These are phyloP conservation scores for Carex myosuroides DNA, from an alignment of 176 grass and related monocot species.

Conservation along the genomic window DNA sequence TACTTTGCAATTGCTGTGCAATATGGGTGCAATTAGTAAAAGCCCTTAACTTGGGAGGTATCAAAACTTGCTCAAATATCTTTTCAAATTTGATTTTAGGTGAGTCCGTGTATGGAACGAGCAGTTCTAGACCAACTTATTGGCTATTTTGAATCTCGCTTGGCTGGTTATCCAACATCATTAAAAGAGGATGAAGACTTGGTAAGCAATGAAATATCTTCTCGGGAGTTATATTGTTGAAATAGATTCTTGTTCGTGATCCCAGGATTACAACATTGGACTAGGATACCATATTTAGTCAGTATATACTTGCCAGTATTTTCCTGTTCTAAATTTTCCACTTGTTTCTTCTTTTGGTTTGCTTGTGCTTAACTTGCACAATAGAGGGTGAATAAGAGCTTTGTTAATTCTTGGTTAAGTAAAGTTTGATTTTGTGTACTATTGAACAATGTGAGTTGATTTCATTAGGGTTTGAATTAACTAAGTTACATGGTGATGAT, in stretches of 20 bases:
- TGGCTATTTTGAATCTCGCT: constrained; percentile 70
- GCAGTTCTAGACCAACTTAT: constrained; percentile 95
- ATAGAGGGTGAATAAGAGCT: neutral
- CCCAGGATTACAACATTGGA: neutral
- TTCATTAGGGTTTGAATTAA: neutral
- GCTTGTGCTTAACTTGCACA: neutral
- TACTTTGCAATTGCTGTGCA: neutral
- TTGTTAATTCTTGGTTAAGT: neutral
- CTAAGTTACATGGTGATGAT: neutral
- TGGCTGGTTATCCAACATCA: constrained; percentile 71
- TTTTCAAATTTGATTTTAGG: constrained; percentile 33
- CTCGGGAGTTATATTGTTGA: neutral
- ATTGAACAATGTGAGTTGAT: neutral
- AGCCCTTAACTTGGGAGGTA: neutral
- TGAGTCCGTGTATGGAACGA: constrained; percentile 83
- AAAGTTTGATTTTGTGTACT: neutral
- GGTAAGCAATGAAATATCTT: constrained; percentile 41
- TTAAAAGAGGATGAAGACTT: constrained; percentile 80
- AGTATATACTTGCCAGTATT: neutral
- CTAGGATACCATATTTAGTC: neutral
- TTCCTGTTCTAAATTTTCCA: neutral
- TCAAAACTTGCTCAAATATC: neutral
- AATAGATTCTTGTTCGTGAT: neutral
- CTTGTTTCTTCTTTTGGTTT: neutral
- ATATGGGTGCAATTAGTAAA: neutral